Evolutionary conservation across 768 basidiomycete species (phyloP).

Genomic region (Agaricus bisporus): DNA sequence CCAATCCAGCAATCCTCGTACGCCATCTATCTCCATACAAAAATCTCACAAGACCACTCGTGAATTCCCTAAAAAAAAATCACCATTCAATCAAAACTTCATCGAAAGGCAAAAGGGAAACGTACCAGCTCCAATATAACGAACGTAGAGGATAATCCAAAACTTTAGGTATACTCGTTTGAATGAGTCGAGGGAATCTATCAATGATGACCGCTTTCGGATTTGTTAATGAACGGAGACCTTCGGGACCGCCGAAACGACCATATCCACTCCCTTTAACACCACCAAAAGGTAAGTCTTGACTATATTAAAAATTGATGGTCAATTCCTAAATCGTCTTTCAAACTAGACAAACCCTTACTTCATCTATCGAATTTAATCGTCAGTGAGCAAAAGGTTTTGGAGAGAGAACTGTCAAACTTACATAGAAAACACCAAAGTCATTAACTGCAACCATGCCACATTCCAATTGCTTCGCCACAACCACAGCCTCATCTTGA

Average conservation of each 20-base stretch:
- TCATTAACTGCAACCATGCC: slow-evolving; percentile 99
- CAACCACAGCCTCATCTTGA: slow-evolving; percentile 67
- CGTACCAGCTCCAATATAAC: slow-evolving; percentile 68
- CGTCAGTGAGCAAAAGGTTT: slow-evolving; percentile 5
- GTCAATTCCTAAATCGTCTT: not conserved
- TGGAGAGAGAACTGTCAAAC: slow-evolving; percentile 18
- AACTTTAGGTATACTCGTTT: slow-evolving; percentile 80
- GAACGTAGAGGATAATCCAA: slow-evolving; percentile 85
- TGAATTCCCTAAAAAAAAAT: slow-evolving; percentile 37
- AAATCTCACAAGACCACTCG: slow-evolving; percentile 42
- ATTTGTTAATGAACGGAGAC: slow-evolving; percentile 81
- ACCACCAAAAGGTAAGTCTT: slow-evolving; percentile 95
- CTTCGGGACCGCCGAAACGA: slow-evolving; percentile 93
- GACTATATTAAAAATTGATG: slow-evolving; percentile 30
- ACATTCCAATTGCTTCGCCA: slow-evolving; percentile 79
- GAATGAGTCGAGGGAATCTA: slow-evolving; percentile 75
- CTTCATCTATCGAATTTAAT: slow-evolving; percentile 49
- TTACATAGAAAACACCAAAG: slow-evolving; percentile 82
- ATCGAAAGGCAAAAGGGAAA: not conserved
- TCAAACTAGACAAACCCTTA: slow-evolving; percentile 26
- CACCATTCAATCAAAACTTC: not conserved
- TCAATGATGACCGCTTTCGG: slow-evolving; percentile 85
- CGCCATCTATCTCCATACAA: slow-evolving; percentile 50
- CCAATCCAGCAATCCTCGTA: slow-evolving; percentile 35
- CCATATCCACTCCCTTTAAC: slow-evolving; percentile 90